These are phyloP conservation scores for Albizia julibrissin DNA, from an alignment of 306 rosid genomes.

Conservation along the genomic window DNA sequence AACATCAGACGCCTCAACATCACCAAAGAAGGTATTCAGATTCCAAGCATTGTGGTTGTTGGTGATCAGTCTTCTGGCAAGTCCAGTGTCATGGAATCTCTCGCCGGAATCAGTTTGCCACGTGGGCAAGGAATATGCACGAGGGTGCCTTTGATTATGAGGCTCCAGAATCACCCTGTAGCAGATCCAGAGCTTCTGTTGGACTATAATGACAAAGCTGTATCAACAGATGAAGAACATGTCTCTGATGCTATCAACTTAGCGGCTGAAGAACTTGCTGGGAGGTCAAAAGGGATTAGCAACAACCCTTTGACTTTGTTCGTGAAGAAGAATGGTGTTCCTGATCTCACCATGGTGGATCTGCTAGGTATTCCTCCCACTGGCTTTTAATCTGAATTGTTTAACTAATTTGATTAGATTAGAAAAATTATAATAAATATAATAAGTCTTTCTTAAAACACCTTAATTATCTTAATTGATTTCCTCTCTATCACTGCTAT, in stretches of 20 bases:
- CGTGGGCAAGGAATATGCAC: slow-evolving; percentile 70
- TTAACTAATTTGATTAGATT: too few relatives aligned
- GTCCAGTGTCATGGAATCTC: slow-evolving; percentile 55
- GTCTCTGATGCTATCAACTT: slow-evolving; percentile 39
- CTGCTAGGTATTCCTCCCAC: slow-evolving; percentile 42
- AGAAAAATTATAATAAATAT: too few relatives aligned
- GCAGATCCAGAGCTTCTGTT: slow-evolving; percentile 38
- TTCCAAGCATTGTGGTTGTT: slow-evolving; percentile 55
- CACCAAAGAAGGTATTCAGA: slow-evolving; percentile 52
- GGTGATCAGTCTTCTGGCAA: slow-evolving; percentile 50
- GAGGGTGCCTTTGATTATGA: slow-evolving; percentile 55
- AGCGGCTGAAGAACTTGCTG: slow-evolving; percentile 58
- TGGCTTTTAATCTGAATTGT: too few relatives aligned
- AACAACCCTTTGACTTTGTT: slow-evolving; percentile 47
- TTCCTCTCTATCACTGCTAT: too few relatives aligned
- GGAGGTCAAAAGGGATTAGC: slow-evolving; percentile 46
- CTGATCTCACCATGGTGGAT: slow-evolving; percentile 62
- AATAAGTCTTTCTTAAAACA: too few relatives aligned
- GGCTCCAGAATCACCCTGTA: slow-evolving; percentile 47
- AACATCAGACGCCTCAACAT: slow-evolving; percentile 42
- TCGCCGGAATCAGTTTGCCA: slow-evolving; percentile 55
- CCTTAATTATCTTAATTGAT: too few relatives aligned
- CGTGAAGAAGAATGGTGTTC: slow-evolving; percentile 58
- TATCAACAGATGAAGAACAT: slow-evolving; percentile 36
- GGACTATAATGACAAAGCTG: slow-evolving; percentile 33